These are phyloP conservation scores for Scenedesmus sp. DNA, from an alignment of 163 green algal genomes.

Conservation along the genomic window DNA sequence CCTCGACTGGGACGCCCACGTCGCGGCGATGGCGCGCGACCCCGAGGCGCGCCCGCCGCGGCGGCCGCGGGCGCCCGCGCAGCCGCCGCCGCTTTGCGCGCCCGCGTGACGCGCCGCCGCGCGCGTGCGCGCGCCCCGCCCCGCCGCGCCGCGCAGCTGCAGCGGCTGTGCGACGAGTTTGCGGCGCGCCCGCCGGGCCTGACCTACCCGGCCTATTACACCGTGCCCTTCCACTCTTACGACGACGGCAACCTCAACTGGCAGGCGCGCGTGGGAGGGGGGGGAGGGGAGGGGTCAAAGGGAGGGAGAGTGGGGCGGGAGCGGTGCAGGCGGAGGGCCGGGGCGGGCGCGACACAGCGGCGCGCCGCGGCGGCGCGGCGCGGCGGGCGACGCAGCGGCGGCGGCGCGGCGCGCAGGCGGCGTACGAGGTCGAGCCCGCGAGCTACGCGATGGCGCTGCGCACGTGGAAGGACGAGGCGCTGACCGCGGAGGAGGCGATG, in stretches of 20 bases:
- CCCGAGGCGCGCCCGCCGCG: conserved; percentile 40
- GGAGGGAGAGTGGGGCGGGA: neutral
- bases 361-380: conserved; percentile 78
- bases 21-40: conserved; percentile 45
- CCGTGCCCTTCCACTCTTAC: conserved; percentile 85
- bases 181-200: conserved; percentile 15
- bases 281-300: neutral
- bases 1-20: conserved; percentile 56
- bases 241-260: conserved; percentile 81
- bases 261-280: conserved; percentile 23
- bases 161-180: conserved; percentile 29
- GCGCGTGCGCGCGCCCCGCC: neutral
- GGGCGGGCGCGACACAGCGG: conserved; percentile 15
- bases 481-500: conserved; percentile 56
- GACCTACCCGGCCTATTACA: conserved; percentile 81
- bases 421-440: conserved; percentile 81
- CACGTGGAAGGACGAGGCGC: conserved; percentile 61
- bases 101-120: neutral
- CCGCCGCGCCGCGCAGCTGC: conserved; percentile 8
- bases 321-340: neutral
- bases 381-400: too few species aligned
- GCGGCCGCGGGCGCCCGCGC: neutral
- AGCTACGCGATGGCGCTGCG: conserved; percentile 76
- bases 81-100: neutral
- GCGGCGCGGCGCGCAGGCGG: too few species aligned